phyloP scores from a whole-genome alignment of 257 asterid genomes.

The Jaltomata sinuosa region DNA sequence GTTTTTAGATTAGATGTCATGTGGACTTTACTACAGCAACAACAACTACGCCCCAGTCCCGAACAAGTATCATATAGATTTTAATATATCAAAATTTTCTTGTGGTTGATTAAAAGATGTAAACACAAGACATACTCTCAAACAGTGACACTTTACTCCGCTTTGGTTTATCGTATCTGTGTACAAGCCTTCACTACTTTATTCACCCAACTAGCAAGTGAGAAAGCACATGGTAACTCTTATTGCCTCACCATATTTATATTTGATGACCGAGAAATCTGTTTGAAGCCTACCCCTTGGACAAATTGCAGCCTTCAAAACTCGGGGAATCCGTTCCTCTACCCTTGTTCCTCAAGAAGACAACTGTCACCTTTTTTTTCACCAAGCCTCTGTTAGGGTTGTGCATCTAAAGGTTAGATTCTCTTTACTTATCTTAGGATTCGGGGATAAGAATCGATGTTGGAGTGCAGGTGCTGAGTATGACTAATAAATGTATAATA shows the following conservation, averaged over 20 bases:
- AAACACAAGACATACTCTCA: background rate
- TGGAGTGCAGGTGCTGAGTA: background rate
- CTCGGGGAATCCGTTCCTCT: background rate
- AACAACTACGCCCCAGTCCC: background rate
- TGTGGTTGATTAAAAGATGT: background rate
- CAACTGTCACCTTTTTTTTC: background rate
- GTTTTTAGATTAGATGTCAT: background rate
- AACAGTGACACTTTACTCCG: background rate
- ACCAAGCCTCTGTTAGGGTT: background rate
- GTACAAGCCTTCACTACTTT: background rate
- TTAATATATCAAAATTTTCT: background rate
- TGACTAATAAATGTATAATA: background rate
- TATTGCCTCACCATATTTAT: background rate
- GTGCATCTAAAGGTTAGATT: background rate
- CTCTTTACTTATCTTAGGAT: background rate
- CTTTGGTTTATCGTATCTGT: background rate
- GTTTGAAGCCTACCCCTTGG: background rate
- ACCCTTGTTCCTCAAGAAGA: background rate
- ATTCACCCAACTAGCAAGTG: background rate
- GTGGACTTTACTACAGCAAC: background rate
- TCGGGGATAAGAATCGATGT: background rate
- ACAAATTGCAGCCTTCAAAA: background rate
- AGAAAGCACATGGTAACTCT: background rate
- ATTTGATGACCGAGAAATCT: background rate
- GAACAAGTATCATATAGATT: background rate